Base-by-base conservation (phyloP, 1,284 basidiomycete species). In the Veloporphyrellus conicus region DNA sequence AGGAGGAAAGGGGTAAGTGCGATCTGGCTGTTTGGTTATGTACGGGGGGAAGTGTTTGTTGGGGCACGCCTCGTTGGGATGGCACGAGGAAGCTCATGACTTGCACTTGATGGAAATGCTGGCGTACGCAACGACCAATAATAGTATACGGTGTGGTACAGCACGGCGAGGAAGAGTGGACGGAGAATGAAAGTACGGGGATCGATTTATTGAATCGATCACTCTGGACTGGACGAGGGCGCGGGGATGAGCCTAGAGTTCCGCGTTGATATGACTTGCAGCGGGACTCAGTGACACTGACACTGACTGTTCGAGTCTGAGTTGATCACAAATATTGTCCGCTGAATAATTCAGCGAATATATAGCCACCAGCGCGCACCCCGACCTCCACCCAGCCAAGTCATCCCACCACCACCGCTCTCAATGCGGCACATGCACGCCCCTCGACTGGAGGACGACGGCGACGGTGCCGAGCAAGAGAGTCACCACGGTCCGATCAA, bases 61-160 rank as follows among this genome's bases (percentile, higher is more conserved):
- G 66, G 42, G 64, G 45, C 55, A 70, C 59, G 59, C 62, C 62
- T 55, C 70, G 64, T 57, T 71, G 69, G 20, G 66, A 55, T 39
- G 70, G 65, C 59, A 68, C 59, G 63, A 71, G 56, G 64, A 71
- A 75, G 63, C 68, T 76, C 73, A 75, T 76, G 60, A 61, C n/a
- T n/a, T n/a, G 22, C 41, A 42, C 36, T 20, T 56, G 55, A 51
- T 60, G 66, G 54, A 47, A 49, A 44, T 45, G 42, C 23, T 45
- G 52, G 55, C 31, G 60, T 51, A 50, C 29, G 50, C 42, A 56
- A 50, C 33, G 35, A 20, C 37, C 37, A 53, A 58, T 48, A 50
- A 60, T 52, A 54, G 49, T 51, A 54, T 53, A 42, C 45, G 50
- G 31, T 51, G 54, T 43, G 37, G 43, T 53, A 50, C 46, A 48